A percentile compares a stretch with the other conserved stretches of the same genome.
These are phyloP conservation scores for Aspergillus amoenus DNA, from an alignment of 2,329 filamentous ascomycete genomes.

Conservation along the genomic window DNA sequence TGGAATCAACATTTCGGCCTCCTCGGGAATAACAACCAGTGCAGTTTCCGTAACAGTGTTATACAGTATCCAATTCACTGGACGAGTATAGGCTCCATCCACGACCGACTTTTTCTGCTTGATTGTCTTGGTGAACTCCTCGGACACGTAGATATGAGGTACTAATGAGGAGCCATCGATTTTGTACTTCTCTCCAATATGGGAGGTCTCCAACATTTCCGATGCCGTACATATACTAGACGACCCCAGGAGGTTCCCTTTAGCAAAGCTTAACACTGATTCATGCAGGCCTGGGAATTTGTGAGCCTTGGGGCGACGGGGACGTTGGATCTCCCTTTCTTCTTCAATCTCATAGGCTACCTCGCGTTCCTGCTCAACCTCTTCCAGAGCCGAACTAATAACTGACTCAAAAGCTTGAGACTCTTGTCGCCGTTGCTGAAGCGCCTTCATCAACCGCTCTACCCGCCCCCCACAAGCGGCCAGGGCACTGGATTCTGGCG, in stretches of 20 bases:
- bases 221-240: slow-evolving; percentile 5
- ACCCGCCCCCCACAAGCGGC: slow-evolving; percentile 28
- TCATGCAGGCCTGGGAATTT: slow-evolving; percentile 48
- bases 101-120: neutral
- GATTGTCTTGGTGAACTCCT: slow-evolving; percentile 15
- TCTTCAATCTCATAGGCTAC: slow-evolving; percentile 59
- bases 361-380: slow-evolving; percentile 60
- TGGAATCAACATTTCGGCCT: slow-evolving; percentile 57
- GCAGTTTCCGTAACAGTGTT: slow-evolving; percentile 48
- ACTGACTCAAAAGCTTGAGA: slow-evolving; percentile 47
- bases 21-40: slow-evolving; percentile 62
- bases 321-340: slow-evolving; percentile 56
- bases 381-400: slow-evolving; percentile 55
- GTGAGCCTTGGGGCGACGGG: slow-evolving; percentile 38
- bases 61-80: slow-evolving; percentile 64
- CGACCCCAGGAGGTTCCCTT: neutral
- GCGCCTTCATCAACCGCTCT: slow-evolving; percentile 30
- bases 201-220: slow-evolving; percentile 2
- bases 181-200: slow-evolving; percentile 12
- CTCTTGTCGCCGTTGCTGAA: slow-evolving; percentile 30
- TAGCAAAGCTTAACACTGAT: slow-evolving; percentile 37
- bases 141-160: slow-evolving; percentile 11
- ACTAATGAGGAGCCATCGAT: slow-evolving; percentile 2
- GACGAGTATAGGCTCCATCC: slow-evolving; percentile 14
- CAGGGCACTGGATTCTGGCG: neutral